Base-by-base conservation (phyloP, 2,329 filamentous ascomycete genomes). In the Curvularia spicifera region DNA sequence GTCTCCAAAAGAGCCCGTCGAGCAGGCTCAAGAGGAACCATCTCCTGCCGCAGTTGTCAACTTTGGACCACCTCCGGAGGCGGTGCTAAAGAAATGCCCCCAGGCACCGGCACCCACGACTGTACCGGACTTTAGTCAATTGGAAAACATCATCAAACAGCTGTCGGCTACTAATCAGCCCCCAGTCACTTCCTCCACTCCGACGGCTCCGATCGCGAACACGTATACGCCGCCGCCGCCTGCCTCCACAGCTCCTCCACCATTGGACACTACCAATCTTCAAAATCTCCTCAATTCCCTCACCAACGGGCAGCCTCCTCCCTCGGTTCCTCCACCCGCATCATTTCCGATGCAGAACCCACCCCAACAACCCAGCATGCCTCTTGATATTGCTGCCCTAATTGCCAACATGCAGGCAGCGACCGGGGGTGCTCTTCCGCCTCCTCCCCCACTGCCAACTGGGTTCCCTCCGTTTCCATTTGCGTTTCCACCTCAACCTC, bases 1-100 rank as follows among this genome's bases (percentile, higher is more conserved):
- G 0, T 78, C 76, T 54, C 81, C 81, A 1, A 74, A 77, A 28
- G 81, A 83, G 35, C 80, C 80, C 13, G 51, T 71, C 2, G 76
- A 82, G 53, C 70, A 76, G 33, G 69, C 53, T 10, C 64, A 66
- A 48, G 65, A 67, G 12, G 33, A 54, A 15, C 48, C 61, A 6
- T 44, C 63, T 22, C 33, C 59, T 31, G 63, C 58, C 9, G 45
- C 65, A 0, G 63, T 73, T 5, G 75, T 71, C 22, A 61, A 72
- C 5, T 81, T 83, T 57, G 81, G 80, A 3, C 31, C 65, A 12
- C 76, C 78, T 15, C 64, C 70, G 5, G 68, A 75, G 1, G 56
- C 52, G 29, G 65, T 71, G 20, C 39, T 72, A 20, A 45, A 61
- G 7, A 69, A 72, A 13, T 59, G 62, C 5, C 71, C 73, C 3